Base-by-base conservation (phyloP, 352 stramenopile species). In the Phytopythium delawarense region DNA sequence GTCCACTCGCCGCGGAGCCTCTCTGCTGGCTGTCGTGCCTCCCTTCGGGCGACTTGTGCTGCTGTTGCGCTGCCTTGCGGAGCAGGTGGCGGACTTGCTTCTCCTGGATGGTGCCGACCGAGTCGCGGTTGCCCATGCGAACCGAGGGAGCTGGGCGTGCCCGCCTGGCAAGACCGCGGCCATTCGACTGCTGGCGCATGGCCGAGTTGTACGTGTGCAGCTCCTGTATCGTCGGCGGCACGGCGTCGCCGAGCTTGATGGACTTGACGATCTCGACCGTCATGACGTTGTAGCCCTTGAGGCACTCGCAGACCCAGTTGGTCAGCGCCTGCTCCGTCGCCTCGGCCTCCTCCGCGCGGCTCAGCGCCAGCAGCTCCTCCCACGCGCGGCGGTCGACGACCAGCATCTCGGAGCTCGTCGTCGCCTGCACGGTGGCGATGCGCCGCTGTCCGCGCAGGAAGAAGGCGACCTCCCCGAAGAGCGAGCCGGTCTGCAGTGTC, bases 401-500 rank as follows among this genome's bases (percentile, higher is more conserved):
- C 2, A 91, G 71, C 20, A 90, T 20, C 39, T 92, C 84, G 34
- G 79, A 84, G 32, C 78, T 91, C 1, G 71, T 76, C 4, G 77
- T 84, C 0, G 78, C 78, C 54, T 90, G 84, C 1, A 92, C 80
- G 0, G 79, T 82, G 5, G 84, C 79, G 51, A 87, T 88, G 32
- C 83, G 81, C 6, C 79, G 67, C 16, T 81, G 71, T 5, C 82
- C 75, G 9, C 72, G 66, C 21, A 92, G 57, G 40, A 92, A 92
- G 60, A 92, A 92, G 8, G 79, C 79, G 3, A 91, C 74, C 59
- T 92, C 84, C 11, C 81, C 84, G 59, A 92, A 92, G n/a, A 92
- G 49, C 9, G 69, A 80, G 4, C 80, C 81, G 20, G 80, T 57
- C 0, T 67, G 72, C 7, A 92, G 66, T 11, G 81, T 81, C 9